Base-by-base conservation (phyloP, 2,329 filamentous ascomycete genomes). In the Spiromastix sp. region DNA sequence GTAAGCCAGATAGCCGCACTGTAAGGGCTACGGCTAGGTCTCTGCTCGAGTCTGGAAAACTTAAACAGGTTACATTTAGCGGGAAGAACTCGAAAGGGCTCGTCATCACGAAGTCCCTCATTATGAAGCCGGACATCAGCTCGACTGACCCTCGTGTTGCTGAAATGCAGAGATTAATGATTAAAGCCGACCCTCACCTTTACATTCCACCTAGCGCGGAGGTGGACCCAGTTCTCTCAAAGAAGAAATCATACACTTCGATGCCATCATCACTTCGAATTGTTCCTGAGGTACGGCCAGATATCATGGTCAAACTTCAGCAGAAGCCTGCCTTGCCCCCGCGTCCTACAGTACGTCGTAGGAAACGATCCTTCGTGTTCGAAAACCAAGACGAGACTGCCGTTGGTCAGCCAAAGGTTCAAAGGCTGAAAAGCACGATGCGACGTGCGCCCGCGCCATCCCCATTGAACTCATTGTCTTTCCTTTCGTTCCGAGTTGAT, bases 41-140 rank as follows among this genome's bases (percentile, higher is more conserved):
- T 13, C 53, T 78, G 41, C 54, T 73, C 24, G 60, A 64, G 25
- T 52, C 60, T 13, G 66, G 67, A 8, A 69, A 66, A 36, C 51
- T 79, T 26, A 68, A 66, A 30, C 67, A 70, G 40, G 49, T 72
- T 30, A 64, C 56, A 1, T 76, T 75, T 47, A 61, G 60, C 11
- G 72, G 71, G 43, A 61, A 56, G 39, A 60, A 65, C 12, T 55
- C 50, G 19, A 64, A 64, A 37, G 70, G 69, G 2, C 47, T 62
- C 4, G 63, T 65, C 46, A 57, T 68, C 12, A 67, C 60, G n/a
- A 70, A 65, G 36, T 60, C 56, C 4, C 63, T 79, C 11, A 46
- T 77, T 18, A 60, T 61, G 8, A 59, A 64, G 32, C 59, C 66
- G 13, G 55, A 67, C 2, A 54, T 74, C 21, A 50, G 59, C 5